Conservation (phyloP, 1,139 yeast species). For the Suhomyces panamericanus region DNA sequence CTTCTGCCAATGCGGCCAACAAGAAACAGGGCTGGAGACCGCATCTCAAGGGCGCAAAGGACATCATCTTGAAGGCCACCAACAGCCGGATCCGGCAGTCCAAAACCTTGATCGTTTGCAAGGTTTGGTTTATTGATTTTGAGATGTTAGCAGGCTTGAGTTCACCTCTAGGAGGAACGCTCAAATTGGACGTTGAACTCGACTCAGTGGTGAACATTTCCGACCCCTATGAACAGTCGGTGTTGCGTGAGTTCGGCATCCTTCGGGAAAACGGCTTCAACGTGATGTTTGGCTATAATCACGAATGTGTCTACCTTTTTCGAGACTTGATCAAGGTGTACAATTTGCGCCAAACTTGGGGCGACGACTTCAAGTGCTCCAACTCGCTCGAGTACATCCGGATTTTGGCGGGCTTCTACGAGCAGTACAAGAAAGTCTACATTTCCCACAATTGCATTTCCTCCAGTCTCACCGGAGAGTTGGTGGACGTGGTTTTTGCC, state of each 20-base stretch:
- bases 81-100: slow-evolving; percentile 30
- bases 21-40: slow-evolving; percentile 74
- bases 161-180: slow-evolving; percentile 66
- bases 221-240: slow-evolving; percentile 42
- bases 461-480: slow-evolving; percentile 25
- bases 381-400: slow-evolving; percentile 29
- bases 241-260: slow-evolving; percentile 39
- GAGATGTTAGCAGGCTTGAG: slow-evolving; percentile 71
- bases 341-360: slow-evolving; percentile 36
- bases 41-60: slow-evolving; percentile 74
- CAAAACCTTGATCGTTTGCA: slow-evolving; percentile 57
- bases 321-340: slow-evolving; percentile 57
- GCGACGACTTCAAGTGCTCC: slow-evolving; percentile 9
- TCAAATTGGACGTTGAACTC: slow-evolving; percentile 51
- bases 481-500: slow-evolving; percentile 16
- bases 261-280: slow-evolving; percentile 55
- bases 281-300: slow-evolving; percentile 60
- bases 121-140: slow-evolving; percentile 66
- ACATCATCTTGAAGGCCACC: slow-evolving; percentile 53
- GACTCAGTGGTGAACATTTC: slow-evolving; percentile 50
- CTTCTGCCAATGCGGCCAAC: slow-evolving; percentile 67
- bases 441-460: slow-evolving; percentile 24
- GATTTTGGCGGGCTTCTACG: slow-evolving; percentile 34
- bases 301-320: slow-evolving; percentile 49
- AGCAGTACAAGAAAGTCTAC: slow-evolving; percentile 26